phyloP scores from a whole-genome alignment of 768 basidiomycete species.

The Trametopsis cervina region DNA sequence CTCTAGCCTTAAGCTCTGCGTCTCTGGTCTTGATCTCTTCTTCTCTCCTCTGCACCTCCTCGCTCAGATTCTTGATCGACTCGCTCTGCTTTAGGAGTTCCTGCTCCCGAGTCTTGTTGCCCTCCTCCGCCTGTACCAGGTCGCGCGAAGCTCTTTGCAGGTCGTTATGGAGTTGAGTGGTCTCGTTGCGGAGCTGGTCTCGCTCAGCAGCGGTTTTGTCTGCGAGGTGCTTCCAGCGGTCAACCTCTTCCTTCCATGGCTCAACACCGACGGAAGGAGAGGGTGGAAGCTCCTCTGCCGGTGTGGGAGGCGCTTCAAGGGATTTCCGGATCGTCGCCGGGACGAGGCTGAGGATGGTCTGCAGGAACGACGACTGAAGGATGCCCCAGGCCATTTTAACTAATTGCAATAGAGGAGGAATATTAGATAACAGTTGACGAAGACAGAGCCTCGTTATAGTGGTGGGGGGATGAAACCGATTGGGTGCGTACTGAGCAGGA shows the following conservation, averaged over 20 bases:
- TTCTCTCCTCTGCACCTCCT: background rate
- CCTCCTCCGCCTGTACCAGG: slow-evolving; percentile 12
- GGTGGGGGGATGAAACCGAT: background rate
- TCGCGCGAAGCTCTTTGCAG: slow-evolving; percentile 11
- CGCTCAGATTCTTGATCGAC: background rate
- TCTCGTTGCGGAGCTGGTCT: slow-evolving; percentile 8
- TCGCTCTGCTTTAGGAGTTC: slow-evolving; percentile 3
- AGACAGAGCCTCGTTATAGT: background rate
- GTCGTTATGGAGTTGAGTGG: slow-evolving; percentile 8
- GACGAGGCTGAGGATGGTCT: slow-evolving; percentile 10
- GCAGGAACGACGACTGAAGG: slow-evolving; percentile 10
- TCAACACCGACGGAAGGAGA: slow-evolving; percentile 5
- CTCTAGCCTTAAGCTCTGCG: background rate
- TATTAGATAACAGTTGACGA: background rate
- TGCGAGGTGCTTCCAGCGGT: slow-evolving; percentile 9
- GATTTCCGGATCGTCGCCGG: slow-evolving; percentile 6
- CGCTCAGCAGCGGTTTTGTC: slow-evolving; percentile 13
- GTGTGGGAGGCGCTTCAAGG: slow-evolving; percentile 2
- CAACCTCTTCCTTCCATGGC: slow-evolving; percentile 13
- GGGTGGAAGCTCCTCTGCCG: background rate
- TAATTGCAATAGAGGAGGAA: slow-evolving; percentile 5
- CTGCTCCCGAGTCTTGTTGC: slow-evolving; percentile 7
- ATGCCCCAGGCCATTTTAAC: background rate
- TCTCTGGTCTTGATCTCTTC: background rate
- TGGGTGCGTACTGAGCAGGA: background rate